Percentiles rank a stretch among this genome's conserved stretches.
Conservation (phyloP, 2,329 filamentous ascomycete genomes). For the Scedosporium boydii region DNA sequence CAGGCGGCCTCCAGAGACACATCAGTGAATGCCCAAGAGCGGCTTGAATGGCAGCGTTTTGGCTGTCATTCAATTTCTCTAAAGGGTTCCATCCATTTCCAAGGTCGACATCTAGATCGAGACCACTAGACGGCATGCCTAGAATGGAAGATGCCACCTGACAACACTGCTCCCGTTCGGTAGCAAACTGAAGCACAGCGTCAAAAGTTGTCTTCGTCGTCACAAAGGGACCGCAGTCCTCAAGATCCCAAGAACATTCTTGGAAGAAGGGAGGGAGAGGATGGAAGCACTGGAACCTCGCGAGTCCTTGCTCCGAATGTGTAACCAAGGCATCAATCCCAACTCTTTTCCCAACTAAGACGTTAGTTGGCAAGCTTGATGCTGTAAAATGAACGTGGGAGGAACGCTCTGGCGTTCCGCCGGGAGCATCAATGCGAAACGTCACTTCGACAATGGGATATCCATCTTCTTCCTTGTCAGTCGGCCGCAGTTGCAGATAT, state of each 20-base stretch:
- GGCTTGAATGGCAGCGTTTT: neutral
- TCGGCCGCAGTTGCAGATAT: neutral
- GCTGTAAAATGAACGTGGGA: conserved; percentile 25
- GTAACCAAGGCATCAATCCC: conserved; percentile 29
- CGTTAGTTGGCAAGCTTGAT: conserved; percentile 22
- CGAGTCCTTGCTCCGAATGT: conserved; percentile 15
- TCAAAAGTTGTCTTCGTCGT: conserved; percentile 28
- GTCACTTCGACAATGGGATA: neutral
- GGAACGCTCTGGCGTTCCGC: conserved; percentile 13
- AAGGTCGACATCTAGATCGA: neutral
- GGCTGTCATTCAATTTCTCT: neutral
- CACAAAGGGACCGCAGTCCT: conserved; percentile 29
- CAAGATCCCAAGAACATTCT: conserved; percentile 25
- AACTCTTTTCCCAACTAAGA: conserved; percentile 15
- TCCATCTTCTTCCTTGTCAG: neutral
- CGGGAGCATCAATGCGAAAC: conserved; percentile 14
- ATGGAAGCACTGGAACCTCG: conserved; percentile 26
- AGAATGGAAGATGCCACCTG: conserved; percentile 14
- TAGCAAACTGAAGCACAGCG: conserved; percentile 22
- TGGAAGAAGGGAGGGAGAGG: conserved; percentile 24
- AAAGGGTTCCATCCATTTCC: neutral
- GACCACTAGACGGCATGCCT: neutral
- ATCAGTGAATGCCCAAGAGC: conserved; percentile 21
- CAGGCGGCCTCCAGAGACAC: conserved; percentile 34
- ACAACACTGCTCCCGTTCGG: conserved; percentile 20